Base-by-base conservation (phyloP, 805 yeast genomes). In the Grigorovia transvaalensis region DNA sequence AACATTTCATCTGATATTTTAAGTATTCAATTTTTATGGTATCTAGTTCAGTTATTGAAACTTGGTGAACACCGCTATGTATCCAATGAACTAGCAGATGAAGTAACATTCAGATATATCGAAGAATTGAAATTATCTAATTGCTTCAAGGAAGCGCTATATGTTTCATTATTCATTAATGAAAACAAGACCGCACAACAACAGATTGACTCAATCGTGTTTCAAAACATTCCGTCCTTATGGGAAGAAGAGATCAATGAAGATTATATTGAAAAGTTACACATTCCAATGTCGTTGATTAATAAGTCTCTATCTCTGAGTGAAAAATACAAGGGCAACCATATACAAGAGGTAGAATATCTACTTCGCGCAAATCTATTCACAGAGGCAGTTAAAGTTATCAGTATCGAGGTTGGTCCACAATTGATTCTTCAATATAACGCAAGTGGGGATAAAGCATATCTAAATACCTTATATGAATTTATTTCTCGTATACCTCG, bases 361-460 rank as follows among this genome's bases (percentile, higher is more conserved):
- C 74, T 84, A 46, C 67, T 88, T 0, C 74, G 72, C 12, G 96
- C 96, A 0, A 72, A 71, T 11, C 64, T 76, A 48, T 78, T 78
- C 71, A 71, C 67, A 0, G 81, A 78, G 43, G 96, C 96, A 0
- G 93, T 87, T 59, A 62, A 68, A 1, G 68, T 79, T 0, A 67
- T 87, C 4, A 58, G 82, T 9, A 61, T 70, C 1, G 64, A 73
- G 2, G 84, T 88, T 33, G 98, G 91, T 0, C 98, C 98, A 9
- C 64, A 67, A 13, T 77, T 83, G 2, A 78, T 90, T 1, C 45
- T 67, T 40, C 51, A 49, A 9, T 54, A 53, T 18, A 51, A 51
- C 42, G 27, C 19, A 6, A 17, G 46, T 1, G 29, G 47, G 9
- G 49, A 57, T 45, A 76, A 82, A 15, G 72, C 77, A n/a, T 75